These are phyloP conservation scores for Metarhizium anisopliae DNA, from an alignment of 2,329 filamentous ascomycete species.

Conservation along the genomic window DNA sequence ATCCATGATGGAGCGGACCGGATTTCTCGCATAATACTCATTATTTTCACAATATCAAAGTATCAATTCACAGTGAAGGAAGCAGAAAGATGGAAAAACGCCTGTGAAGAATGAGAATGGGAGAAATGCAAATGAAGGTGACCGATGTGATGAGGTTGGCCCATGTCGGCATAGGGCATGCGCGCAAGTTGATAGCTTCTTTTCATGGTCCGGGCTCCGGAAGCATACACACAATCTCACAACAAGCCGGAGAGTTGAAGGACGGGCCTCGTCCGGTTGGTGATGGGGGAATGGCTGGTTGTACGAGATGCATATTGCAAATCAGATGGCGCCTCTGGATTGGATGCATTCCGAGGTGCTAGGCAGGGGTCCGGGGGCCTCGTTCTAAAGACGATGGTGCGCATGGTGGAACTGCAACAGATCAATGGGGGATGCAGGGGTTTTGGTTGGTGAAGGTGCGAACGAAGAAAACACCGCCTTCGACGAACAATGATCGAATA, in stretches of 20 bases:
- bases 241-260: not conserved
- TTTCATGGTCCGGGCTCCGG: too few relatives aligned
- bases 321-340: slow-evolving; percentile 3
- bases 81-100: not conserved
- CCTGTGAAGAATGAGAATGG: not conserved
- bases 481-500: too few relatives aligned
- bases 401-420: not conserved
- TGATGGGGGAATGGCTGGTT: not conserved
- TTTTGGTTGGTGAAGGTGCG: not conserved
- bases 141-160: not conserved
- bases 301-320: slow-evolving; percentile 7
- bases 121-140: not conserved
- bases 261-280: not conserved
- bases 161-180: not conserved
- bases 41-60: not conserved
- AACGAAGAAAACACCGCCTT: not conserved
- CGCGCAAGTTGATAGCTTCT: not conserved
- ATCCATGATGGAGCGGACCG: not conserved
- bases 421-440: not conserved
- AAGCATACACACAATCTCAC: not conserved
- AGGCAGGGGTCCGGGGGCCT: not conserved
- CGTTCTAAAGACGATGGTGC: not conserved
- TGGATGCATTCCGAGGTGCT: slow-evolving; percentile 1
- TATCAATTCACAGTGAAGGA: not conserved
- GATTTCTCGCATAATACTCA: not conserved